These are phyloP conservation scores for Hypoxylon crocopeplum DNA, from an alignment of 495 filamentous ascomycete species.

Conservation along the genomic window DNA sequence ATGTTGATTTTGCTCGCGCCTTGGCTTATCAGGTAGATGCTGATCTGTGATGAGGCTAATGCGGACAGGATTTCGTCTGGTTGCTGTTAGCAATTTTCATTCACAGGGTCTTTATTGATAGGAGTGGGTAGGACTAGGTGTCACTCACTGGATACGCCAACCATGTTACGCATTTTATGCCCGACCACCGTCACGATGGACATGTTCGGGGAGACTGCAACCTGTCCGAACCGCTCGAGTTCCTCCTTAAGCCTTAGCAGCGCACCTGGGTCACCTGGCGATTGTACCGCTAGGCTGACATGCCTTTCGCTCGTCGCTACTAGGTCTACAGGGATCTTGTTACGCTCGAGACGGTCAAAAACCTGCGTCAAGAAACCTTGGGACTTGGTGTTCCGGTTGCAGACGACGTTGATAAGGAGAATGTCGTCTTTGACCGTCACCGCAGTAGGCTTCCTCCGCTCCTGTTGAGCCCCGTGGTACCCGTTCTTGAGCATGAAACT, in stretches of 20 bases:
- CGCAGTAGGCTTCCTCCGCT: constrained; percentile 46
- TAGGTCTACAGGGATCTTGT: constrained; percentile 46
- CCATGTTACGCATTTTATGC: constrained; percentile 52
- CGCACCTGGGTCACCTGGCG: constrained; percentile 30
- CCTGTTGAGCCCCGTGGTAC: constrained; percentile 44
- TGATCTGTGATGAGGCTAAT: constrained; percentile 47
- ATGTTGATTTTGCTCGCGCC: constrained; percentile 53
- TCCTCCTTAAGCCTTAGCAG: constrained; percentile 38
- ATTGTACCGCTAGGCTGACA: constrained; percentile 48
- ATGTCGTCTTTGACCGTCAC: constrained; percentile 50
- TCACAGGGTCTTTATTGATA: background rate
- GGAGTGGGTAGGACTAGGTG: background rate
- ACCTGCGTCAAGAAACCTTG: constrained; percentile 47
- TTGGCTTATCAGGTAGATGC: constrained; percentile 51
- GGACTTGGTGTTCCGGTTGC: constrained; percentile 47
- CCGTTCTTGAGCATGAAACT: constrained; percentile 48
- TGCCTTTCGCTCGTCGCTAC: constrained; percentile 49
- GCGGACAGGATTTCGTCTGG: constrained; percentile 47
- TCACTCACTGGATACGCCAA: constrained; percentile 46
- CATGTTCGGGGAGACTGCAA: constrained; percentile 42
- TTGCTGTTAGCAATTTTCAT: constrained; percentile 22
- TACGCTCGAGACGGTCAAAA: constrained; percentile 42
- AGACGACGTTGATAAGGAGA: constrained; percentile 46
- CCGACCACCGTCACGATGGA: constrained; percentile 51
- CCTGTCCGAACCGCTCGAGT: constrained; percentile 43